phyloP scores from a whole-genome alignment of 2,329 filamentous ascomycete species.

The Diaporthe batatas region DNA sequence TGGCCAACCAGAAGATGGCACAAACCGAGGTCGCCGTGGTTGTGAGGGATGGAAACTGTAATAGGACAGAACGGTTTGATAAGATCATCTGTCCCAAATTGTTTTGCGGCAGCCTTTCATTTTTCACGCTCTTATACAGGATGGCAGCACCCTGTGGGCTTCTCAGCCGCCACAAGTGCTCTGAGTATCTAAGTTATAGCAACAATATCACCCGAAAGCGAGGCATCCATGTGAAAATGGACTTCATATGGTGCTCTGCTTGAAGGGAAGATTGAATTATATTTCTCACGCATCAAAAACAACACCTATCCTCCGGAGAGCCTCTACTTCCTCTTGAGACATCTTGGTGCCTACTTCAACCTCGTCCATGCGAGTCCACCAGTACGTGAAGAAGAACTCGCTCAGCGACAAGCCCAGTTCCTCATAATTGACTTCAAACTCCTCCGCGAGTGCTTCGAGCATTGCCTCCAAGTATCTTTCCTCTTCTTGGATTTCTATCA shows the following conservation, averaged over 20 bases:
- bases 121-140: neutral
- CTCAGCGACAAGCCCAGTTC: neutral
- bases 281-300: neutral
- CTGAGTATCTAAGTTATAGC: neutral
- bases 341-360: neutral
- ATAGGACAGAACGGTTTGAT: too few species aligned
- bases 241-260: neutral
- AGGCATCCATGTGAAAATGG: neutral
- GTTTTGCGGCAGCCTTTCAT: neutral
- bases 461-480: neutral
- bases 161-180: too few species aligned
- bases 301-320: neutral
- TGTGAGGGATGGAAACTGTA: neutral
- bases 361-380: slow-evolving; percentile 3
- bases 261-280: neutral
- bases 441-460: neutral
- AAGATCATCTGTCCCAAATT: too few species aligned
- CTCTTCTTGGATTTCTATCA: slow-evolving; percentile 13
- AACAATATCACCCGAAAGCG: neutral
- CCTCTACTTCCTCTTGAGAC: neutral
- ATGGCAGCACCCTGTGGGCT: neutral
- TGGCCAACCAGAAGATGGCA: neutral
- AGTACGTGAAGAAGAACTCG: neutral
- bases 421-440: slow-evolving; percentile 2
- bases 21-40: neutral